These are phyloP conservation scores for Suhomyces anneliseae DNA, from an alignment of 1,139 yeast species.

Conservation along the genomic window DNA sequence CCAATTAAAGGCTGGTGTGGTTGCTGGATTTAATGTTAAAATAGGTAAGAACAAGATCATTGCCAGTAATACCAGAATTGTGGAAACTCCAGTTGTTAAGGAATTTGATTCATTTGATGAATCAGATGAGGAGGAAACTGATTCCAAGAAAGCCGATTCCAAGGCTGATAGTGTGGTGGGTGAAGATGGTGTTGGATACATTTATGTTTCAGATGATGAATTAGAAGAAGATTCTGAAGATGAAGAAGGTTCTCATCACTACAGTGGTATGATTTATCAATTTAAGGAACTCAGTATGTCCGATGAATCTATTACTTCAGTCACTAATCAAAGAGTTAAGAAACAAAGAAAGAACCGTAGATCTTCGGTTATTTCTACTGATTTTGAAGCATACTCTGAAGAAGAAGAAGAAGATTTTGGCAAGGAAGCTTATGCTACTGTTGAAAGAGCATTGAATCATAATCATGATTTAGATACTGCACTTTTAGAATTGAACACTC, in stretches of 20 bases:
- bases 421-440: slow-evolving; percentile 90
- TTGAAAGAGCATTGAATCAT: slow-evolving; percentile 85
- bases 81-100: slow-evolving; percentile 46
- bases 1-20: slow-evolving; percentile 62
- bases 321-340: slow-evolving; percentile 45
- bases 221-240: slow-evolving; percentile 41
- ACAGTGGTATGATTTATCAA: slow-evolving; percentile 53
- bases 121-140: slow-evolving; percentile 16
- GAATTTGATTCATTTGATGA: slow-evolving; percentile 27
- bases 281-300: slow-evolving; percentile 67
- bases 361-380: slow-evolving; percentile 42
- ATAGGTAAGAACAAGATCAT: slow-evolving; percentile 54
- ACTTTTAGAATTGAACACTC: slow-evolving; percentile 82
- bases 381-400: slow-evolving; percentile 38
- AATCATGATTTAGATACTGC: slow-evolving; percentile 95
- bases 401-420: slow-evolving; percentile 74
- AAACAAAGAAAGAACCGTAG: slow-evolving; percentile 31
- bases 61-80: slow-evolving; percentile 52
- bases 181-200: slow-evolving; percentile 56
- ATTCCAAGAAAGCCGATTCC: slow-evolving; percentile 13
- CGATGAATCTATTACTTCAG: slow-evolving; percentile 75
- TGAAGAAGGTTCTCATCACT: slow-evolving; percentile 27
- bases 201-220: slow-evolving; percentile 52
- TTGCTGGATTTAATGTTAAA: slow-evolving; percentile 73
- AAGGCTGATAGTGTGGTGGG: slow-evolving; percentile 51